phyloP scores from a whole-genome alignment of 1,139 yeast genomes.

The Taphrina communis region DNA sequence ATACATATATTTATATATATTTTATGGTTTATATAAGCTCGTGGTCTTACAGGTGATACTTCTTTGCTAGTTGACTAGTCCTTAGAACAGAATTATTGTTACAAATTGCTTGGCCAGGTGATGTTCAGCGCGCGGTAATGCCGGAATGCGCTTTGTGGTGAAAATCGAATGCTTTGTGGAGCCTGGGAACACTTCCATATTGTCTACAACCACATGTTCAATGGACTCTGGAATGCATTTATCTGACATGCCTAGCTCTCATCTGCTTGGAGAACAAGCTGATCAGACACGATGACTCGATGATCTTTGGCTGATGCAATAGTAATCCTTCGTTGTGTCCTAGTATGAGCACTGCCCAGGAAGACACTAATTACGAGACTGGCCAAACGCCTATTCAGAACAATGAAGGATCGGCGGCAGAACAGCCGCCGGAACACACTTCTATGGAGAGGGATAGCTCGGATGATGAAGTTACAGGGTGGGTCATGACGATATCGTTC shows the following conservation, averaged over 20 bases:
- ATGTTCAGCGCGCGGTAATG: too few species aligned
- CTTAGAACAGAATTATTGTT: too few species aligned
- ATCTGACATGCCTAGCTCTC: too few species aligned
- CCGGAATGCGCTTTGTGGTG: background rate
- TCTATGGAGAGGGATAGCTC: background rate
- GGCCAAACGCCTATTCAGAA: background rate
- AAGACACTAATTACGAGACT: background rate
- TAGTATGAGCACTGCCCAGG: background rate
- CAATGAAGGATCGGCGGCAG: background rate
- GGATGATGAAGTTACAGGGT: constrained; percentile 15
- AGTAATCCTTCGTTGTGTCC: background rate
- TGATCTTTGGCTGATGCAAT: background rate
- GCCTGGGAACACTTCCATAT: background rate
- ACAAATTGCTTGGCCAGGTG: too few species aligned
- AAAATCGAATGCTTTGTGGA: background rate
- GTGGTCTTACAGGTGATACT: too few species aligned
- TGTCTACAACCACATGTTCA: background rate
- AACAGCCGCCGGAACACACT: background rate
- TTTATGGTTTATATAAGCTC: too few species aligned
- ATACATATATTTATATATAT: too few species aligned
- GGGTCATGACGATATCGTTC: too few species aligned
- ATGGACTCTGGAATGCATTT: too few species aligned
- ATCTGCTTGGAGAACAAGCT: too few species aligned
- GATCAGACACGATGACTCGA: too few species aligned
- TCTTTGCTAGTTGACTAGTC: too few species aligned